phyloP scores from a whole-genome alignment of 2,329 filamentous ascomycete species.

The Pyricularia sp. region DNA sequence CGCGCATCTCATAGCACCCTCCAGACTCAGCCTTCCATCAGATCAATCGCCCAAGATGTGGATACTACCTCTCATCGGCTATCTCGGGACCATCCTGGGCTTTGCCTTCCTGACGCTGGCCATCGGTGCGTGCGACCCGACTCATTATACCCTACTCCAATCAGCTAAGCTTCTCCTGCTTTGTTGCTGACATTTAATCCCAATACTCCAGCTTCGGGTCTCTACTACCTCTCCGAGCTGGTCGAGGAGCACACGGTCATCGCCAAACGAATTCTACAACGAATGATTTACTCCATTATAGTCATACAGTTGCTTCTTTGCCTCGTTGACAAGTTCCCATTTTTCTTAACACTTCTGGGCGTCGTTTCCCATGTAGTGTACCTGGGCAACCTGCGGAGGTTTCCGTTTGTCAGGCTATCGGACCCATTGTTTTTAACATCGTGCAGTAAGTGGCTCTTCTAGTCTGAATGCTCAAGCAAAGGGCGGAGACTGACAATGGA shows the following conservation, averaged over 20 bases:
- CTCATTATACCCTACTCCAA: neutral
- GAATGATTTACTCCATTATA: slow-evolving; percentile 78
- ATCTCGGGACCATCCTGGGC: slow-evolving; percentile 75
- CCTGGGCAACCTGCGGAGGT: slow-evolving; percentile 70
- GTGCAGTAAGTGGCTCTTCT: slow-evolving; percentile 49
- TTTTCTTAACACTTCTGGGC: slow-evolving; percentile 63
- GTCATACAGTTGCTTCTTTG: slow-evolving; percentile 64
- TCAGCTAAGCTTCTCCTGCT: neutral
- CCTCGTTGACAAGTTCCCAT: slow-evolving; percentile 77
- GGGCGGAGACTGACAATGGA: neutral
- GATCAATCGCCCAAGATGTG: slow-evolving; percentile 55
- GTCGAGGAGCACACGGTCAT: slow-evolving; percentile 96
- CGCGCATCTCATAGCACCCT: neutral
- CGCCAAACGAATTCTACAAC: slow-evolving; percentile 76
- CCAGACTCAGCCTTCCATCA: neutral
- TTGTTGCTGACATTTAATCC: slow-evolving; percentile 55
- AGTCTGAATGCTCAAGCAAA: too few relatives aligned
- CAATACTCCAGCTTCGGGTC: slow-evolving; percentile 90
- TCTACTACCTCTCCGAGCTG: slow-evolving; percentile 96
- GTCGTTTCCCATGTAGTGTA: slow-evolving; percentile 79
- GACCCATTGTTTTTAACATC: slow-evolving; percentile 82
- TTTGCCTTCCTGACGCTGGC: slow-evolving; percentile 92
- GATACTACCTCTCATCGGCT: slow-evolving; percentile 89
- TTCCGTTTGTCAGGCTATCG: slow-evolving; percentile 71
- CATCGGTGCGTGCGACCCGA: slow-evolving; percentile 52